A percentile compares a stretch with the other conserved stretches of the same genome.
Conservation (phyloP, 2,329 filamentous ascomycete genomes). For the Tolypocladium guangdongense region DNA sequence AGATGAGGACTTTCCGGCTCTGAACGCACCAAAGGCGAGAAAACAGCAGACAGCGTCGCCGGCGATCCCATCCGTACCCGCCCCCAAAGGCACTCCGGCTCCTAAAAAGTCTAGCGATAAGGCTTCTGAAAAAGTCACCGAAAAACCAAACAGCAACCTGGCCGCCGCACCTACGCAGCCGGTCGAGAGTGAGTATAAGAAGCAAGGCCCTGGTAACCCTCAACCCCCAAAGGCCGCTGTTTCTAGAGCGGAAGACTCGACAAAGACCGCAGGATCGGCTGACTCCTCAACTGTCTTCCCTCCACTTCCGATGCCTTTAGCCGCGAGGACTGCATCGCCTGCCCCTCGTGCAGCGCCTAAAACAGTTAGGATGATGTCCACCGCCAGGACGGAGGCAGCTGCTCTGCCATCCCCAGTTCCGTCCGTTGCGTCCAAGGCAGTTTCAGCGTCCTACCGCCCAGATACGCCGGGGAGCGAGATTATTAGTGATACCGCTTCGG, state of each 20-base stretch:
- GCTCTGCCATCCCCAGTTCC: slow-evolving; percentile 23
- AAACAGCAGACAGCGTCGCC: slow-evolving; percentile 20
- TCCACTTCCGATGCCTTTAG: slow-evolving; percentile 36
- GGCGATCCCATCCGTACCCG: slow-evolving; percentile 22
- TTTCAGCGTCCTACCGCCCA: slow-evolving; percentile 38
- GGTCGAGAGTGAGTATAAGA: background rate
- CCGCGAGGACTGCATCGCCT: slow-evolving; percentile 36
- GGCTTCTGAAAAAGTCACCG: slow-evolving; percentile 12
- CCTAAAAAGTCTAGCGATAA: slow-evolving; percentile 21
- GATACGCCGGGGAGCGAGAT: slow-evolving; percentile 64
- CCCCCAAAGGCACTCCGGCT: slow-evolving; percentile 22
- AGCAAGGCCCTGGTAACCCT: background rate
- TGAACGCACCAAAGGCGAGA: slow-evolving; percentile 34
- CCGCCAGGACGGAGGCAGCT: slow-evolving; percentile 49
- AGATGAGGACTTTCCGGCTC: slow-evolving; percentile 53
- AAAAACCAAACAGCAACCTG: slow-evolving; percentile 4
- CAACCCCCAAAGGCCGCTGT: background rate
- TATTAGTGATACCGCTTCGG: slow-evolving; percentile 65
- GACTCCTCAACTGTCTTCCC: slow-evolving; percentile 33
- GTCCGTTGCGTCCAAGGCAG: slow-evolving; percentile 16
- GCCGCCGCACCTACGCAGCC: background rate
- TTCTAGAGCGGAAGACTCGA: background rate
- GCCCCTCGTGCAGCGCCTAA: slow-evolving; percentile 43
- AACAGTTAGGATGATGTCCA: slow-evolving; percentile 50
- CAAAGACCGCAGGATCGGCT: slow-evolving; percentile 3